Evolutionary conservation across 768 basidiomycete genomes (phyloP).

Genomic region (Naganishia kalamii): DNA sequence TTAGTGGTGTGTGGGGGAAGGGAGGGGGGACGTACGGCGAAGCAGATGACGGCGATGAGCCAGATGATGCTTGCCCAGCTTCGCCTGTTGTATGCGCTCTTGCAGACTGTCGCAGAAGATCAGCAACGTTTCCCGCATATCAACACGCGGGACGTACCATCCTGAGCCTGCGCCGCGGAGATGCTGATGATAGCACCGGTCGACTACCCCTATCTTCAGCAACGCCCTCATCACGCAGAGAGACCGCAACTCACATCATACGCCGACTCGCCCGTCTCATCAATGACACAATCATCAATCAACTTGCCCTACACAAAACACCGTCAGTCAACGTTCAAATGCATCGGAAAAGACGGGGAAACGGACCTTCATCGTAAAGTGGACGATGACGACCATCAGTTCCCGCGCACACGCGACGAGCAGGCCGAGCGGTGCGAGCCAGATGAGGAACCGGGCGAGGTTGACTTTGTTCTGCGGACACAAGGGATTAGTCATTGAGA

Average conservation of each 20-base stretch:
- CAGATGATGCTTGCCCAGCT: constrained; percentile 65
- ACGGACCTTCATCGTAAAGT: constrained; percentile 36
- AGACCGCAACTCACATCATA: constrained; percentile 5
- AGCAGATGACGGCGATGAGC: constrained; percentile 54
- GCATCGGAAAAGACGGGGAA: neutral
- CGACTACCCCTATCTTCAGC: neutral
- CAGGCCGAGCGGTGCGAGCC: constrained; percentile 36
- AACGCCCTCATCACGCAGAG: neutral
- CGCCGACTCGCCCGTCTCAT: constrained; percentile 8
- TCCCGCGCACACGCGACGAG: constrained; percentile 23
- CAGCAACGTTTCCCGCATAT: neutral
- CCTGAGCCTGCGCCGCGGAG: neutral
- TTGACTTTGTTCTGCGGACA: constrained; percentile 29
- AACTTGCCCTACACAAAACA: constrained; percentile 24
- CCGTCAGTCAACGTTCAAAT: no score
- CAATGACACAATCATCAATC: constrained; percentile 33
- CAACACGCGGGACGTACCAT: neutral
- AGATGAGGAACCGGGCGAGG: constrained; percentile 28
- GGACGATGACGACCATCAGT: constrained; percentile 29
- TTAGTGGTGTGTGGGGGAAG: neutral
- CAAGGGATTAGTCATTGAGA: neutral
- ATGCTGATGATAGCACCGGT: neutral
- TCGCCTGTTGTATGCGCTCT: constrained; percentile 56
- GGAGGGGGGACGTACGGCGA: constrained; percentile 50
- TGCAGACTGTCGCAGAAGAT: constrained; percentile 55